Base-by-base conservation (phyloP, 495 filamentous ascomycete species). In the Penicillium silybi region DNA sequence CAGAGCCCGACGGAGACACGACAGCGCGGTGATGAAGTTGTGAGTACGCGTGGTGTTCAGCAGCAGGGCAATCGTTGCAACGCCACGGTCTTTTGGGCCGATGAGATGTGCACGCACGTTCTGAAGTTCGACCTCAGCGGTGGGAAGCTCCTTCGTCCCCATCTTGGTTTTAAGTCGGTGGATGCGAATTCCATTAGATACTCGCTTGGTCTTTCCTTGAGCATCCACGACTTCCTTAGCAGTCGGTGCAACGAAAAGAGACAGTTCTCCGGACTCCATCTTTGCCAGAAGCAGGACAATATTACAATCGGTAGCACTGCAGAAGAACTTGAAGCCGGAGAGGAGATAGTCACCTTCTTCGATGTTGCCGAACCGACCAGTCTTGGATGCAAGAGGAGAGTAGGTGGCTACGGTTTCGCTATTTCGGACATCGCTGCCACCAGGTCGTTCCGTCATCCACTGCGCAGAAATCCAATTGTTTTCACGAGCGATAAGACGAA, bases 381-480 rank as follows among this genome's bases (percentile, higher is more conserved):
- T 41, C 38, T 41, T 60, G 29, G 32, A 49, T 43, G 42, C 58
- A 53, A 44, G 34, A 0, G 64, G 62, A 2, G 64, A 62, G 46
- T 65, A 57, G 7, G 60, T 75, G 23, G 75, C 87, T 41, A 75
- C 58, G 2, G 86, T 90, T 60, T 90, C 86, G 0, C 83, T 87
- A 35, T 73, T 77, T 1, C 80, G 79, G 8, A 89, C 83, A 56
- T 90, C 86, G 55, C 81, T 86, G 2, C 86, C 86, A 2, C 86
- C 86, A 0, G 75, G 66, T 6, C 87, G 78, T 56, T 90, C 86
- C 0, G 87, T 90, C 87, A 90, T 90, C 87, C 87, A 91, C 61
- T 90, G 87, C 0, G 87, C 86, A 38, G 77, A 82, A 6, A 86
- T 89, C 86, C 86, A 90, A 5, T 78, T 75, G 6, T 83, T 74